Evolutionary conservation across 345 rosid genomes (phyloP), one percentile per base, ranked within the genome.

Genomic region (Arabidopsis arenosa): DNA sequence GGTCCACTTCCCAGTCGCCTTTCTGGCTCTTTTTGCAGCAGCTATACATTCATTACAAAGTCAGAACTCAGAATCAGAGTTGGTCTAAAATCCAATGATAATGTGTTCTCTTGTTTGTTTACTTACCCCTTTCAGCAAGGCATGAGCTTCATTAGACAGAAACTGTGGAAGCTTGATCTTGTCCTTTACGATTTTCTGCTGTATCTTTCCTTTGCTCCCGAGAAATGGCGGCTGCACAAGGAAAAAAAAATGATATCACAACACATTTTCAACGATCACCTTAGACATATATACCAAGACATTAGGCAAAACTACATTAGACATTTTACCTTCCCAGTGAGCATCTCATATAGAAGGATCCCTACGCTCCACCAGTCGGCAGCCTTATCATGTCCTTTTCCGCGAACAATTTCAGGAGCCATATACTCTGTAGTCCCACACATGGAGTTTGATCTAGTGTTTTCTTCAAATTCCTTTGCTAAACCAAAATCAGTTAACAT

Each of bases 291-390:
- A 14, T 53, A 65, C 43, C 12, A 57, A 36, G 63, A n/a, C 44
- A 55, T 14, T 9, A 41, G 33, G 44, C 36, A 23, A 12, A 21
- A 21, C 1, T 1, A 21, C 23, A 21, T 21, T 21, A 21, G 28
- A 26, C 30, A 41, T 13, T 4, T 74, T 71, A 90, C 97, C 96
- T 90, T 81, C 52, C 91, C 99, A 6, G 96, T 92, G 44, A 92
- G 97, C 97, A 94, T 94, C 85, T 94, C 99, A 85, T 81, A 90
- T 57, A 92, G 69, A 45, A 94, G 83, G 75, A 90, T 79, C 48
- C 99, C 99, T 37, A 89, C 92, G 56, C 98, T 94, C 98, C 98
- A 94, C 97, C 98, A 94, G 45, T 94, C 98, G 3, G 98, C 95
- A 62, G 97, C 86, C 78, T 94, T 94, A 71, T 94, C 86, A 77